Conservation (phyloP, 306 rosid species). For the Cicer yamashitae region DNA sequence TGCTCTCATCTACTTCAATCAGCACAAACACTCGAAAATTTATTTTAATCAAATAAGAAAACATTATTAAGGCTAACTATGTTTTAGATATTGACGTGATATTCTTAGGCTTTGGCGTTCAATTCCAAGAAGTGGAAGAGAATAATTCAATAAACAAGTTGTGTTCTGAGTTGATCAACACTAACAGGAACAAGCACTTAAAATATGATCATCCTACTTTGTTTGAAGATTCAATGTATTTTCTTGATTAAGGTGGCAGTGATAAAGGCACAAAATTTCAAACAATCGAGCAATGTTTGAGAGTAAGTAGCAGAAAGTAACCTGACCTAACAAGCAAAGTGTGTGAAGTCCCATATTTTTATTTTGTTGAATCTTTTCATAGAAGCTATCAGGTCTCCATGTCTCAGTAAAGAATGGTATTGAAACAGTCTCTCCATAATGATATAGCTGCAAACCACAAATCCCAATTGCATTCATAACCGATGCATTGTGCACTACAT, state of each 20-base stretch:
- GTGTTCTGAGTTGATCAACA: neutral
- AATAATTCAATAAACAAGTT: conserved; percentile 16
- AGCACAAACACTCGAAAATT: conserved; percentile 15
- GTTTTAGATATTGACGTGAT: neutral
- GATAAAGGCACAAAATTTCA: neutral
- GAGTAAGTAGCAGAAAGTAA: neutral
- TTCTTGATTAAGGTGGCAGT: conserved; percentile 1
- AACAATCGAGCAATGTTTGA: neutral
- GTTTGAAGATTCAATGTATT: neutral
- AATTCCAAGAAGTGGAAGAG: conserved; percentile 19
- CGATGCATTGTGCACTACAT: conserved; percentile 78
- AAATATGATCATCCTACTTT: neutral
- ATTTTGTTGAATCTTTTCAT: conserved; percentile 79
- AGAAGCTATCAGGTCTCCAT: conserved; percentile 94
- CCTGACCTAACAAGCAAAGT: conserved; percentile 70
- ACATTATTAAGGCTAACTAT: neutral
- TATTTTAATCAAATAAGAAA: neutral
- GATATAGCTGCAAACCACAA: conserved; percentile 88
- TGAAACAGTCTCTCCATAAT: conserved; percentile 85
- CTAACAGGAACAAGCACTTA: neutral
- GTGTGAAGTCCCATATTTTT: conserved; percentile 62
- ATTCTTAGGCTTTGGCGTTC: neutral
- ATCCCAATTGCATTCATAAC: conserved; percentile 91
- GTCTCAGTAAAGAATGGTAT: conserved; percentile 81
- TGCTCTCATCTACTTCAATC: conserved; percentile 13